These are phyloP conservation scores for Brachypodium distachyon DNA, from an alignment of 202 grass and related monocot genomes.

Conservation along the genomic window DNA sequence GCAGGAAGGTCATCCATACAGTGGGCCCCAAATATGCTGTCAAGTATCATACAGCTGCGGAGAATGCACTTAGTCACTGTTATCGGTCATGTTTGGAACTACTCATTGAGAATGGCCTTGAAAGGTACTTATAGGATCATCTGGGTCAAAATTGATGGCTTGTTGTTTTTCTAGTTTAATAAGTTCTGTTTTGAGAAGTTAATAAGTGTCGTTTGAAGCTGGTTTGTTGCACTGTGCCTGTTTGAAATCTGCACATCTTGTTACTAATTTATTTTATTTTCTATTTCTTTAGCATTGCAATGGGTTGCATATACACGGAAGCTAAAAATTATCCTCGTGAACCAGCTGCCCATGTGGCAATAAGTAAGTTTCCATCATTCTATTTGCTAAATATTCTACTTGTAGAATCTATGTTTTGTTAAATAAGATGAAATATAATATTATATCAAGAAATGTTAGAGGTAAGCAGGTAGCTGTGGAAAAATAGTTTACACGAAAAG, in stretches of 20 bases:
- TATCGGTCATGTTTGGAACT: conserved; percentile 92
- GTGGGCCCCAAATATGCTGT: conserved; percentile 96
- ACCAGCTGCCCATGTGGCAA: conserved; percentile 93
- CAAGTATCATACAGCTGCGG: conserved; percentile 96
- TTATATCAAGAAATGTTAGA: background rate
- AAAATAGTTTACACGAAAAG: background rate
- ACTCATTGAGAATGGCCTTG: conserved; percentile 79
- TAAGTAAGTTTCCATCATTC: conserved; percentile 62
- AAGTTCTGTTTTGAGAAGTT: conserved; percentile 1
- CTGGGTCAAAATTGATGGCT: background rate
- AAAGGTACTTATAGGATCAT: conserved; percentile 41
- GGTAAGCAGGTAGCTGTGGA: background rate
- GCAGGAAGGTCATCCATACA: conserved; percentile 95
- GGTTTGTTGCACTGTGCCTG: background rate
- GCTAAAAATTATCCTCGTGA: conserved; percentile 93
- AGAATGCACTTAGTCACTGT: conserved; percentile 96
- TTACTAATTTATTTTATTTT: background rate
- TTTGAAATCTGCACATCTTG: background rate
- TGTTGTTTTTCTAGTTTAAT: background rate
- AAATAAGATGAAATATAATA: background rate
- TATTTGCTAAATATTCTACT: background rate
- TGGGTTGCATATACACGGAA: conserved; percentile 97
- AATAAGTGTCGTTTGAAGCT: background rate
- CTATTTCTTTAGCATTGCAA: conserved; percentile 63
- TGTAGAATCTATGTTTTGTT: conserved; percentile 7